Percentiles rank a stretch among this genome's conserved stretches.
Conservation (phyloP, 768 basidiomycete species). For the Pisolithus orientalis region DNA sequence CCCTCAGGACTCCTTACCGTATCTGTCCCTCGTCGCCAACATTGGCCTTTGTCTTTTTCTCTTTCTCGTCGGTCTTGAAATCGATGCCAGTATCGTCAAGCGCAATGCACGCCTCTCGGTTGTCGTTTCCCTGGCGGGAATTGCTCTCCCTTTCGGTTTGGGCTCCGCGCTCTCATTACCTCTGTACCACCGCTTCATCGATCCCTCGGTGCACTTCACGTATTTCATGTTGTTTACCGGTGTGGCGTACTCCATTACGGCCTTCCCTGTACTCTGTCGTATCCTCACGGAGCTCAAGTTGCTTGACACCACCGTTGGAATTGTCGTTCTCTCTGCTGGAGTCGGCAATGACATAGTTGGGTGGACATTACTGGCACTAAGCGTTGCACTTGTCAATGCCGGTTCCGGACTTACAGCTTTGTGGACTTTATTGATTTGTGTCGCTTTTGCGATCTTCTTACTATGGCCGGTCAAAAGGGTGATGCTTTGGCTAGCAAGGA, state of each 20-base stretch:
- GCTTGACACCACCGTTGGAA: conserved; percentile 86
- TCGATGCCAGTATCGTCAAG: conserved; percentile 73
- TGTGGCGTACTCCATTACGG: conserved; percentile 61
- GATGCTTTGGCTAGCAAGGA: conserved; percentile 66
- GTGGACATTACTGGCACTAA: conserved; percentile 85
- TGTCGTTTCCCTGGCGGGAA: conserved; percentile 75
- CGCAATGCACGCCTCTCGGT: conserved; percentile 65
- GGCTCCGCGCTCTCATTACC: conserved; percentile 71
- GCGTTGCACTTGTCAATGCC: conserved; percentile 89
- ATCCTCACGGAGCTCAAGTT: conserved; percentile 89
- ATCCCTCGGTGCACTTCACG: conserved; percentile 61
- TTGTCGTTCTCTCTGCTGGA: conserved; percentile 89
- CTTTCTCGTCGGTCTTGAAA: conserved; percentile 90
- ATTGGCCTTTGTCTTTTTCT: conserved; percentile 86
- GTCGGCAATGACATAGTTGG: conserved; percentile 85
- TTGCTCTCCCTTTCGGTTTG: conserved; percentile 82
- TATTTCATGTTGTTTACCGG: conserved; percentile 94
- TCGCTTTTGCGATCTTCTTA: conserved; percentile 78
- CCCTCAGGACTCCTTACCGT: conserved; percentile 61
- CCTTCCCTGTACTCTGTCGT: conserved; percentile 56
- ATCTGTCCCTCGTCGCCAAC: conserved; percentile 81
- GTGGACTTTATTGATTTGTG: conserved; percentile 73
- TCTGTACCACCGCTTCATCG: conserved; percentile 59
- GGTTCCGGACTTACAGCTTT: conserved; percentile 77
- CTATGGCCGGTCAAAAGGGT: conserved; percentile 57